Evolutionary conservation across 371 early-diverging fungal genomes (phyloP).

Genomic region (Mortierella sp.): DNA sequence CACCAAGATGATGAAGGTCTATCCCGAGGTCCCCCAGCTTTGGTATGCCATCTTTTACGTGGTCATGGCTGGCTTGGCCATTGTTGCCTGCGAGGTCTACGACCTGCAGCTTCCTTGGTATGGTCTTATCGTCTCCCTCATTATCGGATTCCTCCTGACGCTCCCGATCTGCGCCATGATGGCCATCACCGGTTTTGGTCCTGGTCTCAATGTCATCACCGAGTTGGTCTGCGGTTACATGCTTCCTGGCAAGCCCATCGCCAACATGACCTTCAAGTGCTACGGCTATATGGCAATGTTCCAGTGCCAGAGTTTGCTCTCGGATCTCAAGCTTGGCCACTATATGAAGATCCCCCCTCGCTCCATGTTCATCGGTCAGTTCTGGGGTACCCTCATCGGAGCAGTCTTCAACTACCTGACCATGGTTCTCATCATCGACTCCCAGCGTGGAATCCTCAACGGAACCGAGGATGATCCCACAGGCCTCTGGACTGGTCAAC

Average conservation of each 20-base stretch:
- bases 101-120: slow-evolving; percentile 74
- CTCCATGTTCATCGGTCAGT: slow-evolving; percentile 69
- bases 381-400: slow-evolving; percentile 73
- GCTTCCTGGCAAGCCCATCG: slow-evolving; percentile 71
- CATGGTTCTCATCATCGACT: slow-evolving; percentile 59
- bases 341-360: slow-evolving; percentile 84
- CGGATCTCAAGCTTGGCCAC: slow-evolving; percentile 77
- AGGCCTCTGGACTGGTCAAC: slow-evolving; percentile 66
- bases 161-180: slow-evolving; percentile 84
- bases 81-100: slow-evolving; percentile 68
- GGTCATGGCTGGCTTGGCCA: slow-evolving; percentile 67
- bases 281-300: slow-evolving; percentile 57
- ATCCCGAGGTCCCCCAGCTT: slow-evolving; percentile 75
- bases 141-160: slow-evolving; percentile 72
- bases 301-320: slow-evolving; percentile 60
- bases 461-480: slow-evolving; percentile 55
- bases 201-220: slow-evolving; percentile 75
- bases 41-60: slow-evolving; percentile 79
- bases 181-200: slow-evolving; percentile 65
- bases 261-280: slow-evolving; percentile 69
- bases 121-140: slow-evolving; percentile 76
- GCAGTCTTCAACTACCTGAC: slow-evolving; percentile 67
- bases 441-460: slow-evolving; percentile 61
- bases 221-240: slow-evolving; percentile 72
- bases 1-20: slow-evolving; percentile 74